These are phyloP conservation scores for Arthrinium puccinioides DNA, from an alignment of 2,329 filamentous ascomycete species.

Conservation along the genomic window DNA sequence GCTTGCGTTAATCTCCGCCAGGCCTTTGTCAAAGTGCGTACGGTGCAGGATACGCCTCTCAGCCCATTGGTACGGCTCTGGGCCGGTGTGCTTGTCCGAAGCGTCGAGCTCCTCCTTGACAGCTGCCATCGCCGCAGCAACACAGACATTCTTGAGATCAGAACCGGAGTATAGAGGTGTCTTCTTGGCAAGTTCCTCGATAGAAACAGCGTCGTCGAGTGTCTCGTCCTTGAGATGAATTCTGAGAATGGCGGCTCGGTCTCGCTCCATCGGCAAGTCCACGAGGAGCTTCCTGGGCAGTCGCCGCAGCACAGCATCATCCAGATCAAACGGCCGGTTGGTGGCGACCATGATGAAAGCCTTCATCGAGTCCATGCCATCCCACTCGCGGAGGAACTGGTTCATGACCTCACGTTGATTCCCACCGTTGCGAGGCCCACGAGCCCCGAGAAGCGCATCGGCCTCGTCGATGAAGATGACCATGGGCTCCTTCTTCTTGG, in stretches of 20 bases:
- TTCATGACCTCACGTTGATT: constrained; percentile 87
- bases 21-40: constrained; percentile 76
- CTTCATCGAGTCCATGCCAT: constrained; percentile 73
- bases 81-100: constrained; percentile 24
- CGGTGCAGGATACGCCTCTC: constrained; percentile 57
- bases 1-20: constrained; percentile 84
- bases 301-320: constrained; percentile 76
- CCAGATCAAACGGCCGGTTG: constrained; percentile 90
- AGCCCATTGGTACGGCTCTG: constrained; percentile 53
- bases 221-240: constrained; percentile 65
- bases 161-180: constrained; percentile 77
- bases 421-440: constrained; percentile 58
- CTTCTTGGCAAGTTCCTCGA: constrained; percentile 54
- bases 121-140: constrained; percentile 71
- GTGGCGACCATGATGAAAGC: constrained; percentile 98
- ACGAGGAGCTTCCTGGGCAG: constrained; percentile 66
- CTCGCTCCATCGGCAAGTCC: constrained; percentile 60
- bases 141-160: constrained; percentile 76
- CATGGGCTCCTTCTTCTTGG: constrained; percentile 84
- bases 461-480: constrained; percentile 97
- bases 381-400: constrained; percentile 95
- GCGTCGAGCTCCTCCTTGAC: constrained; percentile 62
- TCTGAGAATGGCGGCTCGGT: constrained; percentile 60
- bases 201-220: constrained; percentile 52
- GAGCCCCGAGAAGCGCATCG: constrained; percentile 80